Conservation (phyloP, 2,329 filamentous ascomycete species). For the Trichoderma harzianum region DNA sequence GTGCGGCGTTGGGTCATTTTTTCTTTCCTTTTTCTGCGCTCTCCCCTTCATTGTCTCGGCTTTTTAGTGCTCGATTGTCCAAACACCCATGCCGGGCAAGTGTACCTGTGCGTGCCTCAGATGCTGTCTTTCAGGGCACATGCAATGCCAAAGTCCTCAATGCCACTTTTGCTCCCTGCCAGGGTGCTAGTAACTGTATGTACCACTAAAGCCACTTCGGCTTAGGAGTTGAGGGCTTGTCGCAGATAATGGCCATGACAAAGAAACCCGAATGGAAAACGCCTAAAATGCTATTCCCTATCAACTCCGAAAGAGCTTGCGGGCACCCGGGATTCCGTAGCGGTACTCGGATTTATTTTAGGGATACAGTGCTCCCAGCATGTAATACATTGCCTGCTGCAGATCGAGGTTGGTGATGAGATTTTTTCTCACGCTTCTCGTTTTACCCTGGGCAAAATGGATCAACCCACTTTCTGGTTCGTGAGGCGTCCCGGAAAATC, state of each 20-base stretch:
- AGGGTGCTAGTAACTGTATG: background rate
- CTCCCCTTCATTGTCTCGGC: background rate
- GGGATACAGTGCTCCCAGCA: background rate
- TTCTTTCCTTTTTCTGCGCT: background rate
- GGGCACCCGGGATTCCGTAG: background rate
- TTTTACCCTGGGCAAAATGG: background rate
- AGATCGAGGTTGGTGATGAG: background rate
- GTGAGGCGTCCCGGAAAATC: slow-evolving; percentile 4
- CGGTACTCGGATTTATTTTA: background rate
- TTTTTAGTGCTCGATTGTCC: background rate
- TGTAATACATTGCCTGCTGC: background rate
- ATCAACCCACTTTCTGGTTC: slow-evolving; percentile 3
- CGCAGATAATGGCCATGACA: background rate
- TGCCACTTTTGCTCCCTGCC: background rate
- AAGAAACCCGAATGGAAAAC: background rate
- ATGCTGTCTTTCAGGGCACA: background rate
- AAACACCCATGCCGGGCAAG: background rate
- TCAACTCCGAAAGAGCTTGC: background rate
- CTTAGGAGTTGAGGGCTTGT: background rate
- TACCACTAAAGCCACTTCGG: background rate
- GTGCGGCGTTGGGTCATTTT: background rate
- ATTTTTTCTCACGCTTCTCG: background rate
- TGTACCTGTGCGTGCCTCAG: background rate
- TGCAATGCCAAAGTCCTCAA: background rate
- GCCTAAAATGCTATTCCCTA: background rate